Evolutionary conservation across 1,139 yeast genomes (phyloP).

Genomic region (Pichia sp.): DNA sequence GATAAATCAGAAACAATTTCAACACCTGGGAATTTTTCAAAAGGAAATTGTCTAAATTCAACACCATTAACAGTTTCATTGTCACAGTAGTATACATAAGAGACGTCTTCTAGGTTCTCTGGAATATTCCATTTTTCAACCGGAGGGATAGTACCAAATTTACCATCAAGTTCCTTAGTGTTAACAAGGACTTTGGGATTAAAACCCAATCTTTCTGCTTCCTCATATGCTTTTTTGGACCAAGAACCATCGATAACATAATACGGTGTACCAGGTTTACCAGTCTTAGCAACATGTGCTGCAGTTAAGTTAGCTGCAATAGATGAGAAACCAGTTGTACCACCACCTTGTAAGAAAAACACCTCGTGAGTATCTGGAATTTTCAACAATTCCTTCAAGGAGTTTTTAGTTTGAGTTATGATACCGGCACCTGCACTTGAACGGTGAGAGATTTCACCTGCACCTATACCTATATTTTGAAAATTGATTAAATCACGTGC

Average conservation of each 20-base stretch:
- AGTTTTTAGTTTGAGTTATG: slow-evolving; percentile 67
- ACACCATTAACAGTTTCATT: slow-evolving; percentile 95
- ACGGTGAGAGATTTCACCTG: slow-evolving; percentile 95
- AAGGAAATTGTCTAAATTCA: slow-evolving; percentile 58
- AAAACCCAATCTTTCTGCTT: slow-evolving; percentile 76
- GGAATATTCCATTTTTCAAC: slow-evolving; percentile 54
- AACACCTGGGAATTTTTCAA: slow-evolving; percentile 55
- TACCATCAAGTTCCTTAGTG: slow-evolving; percentile 48
- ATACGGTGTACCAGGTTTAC: slow-evolving; percentile 72
- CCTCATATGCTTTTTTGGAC: slow-evolving; percentile 84
- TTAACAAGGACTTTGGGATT: slow-evolving; percentile 66
- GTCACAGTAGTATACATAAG: slow-evolving; percentile 86
- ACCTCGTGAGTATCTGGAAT: slow-evolving; percentile 93
- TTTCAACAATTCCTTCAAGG: slow-evolving; percentile 52
- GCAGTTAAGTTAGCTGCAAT: slow-evolving; percentile 80
- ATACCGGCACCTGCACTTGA: slow-evolving; percentile 74
- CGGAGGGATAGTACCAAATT: slow-evolving; percentile 64
- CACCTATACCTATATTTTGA: slow-evolving; percentile 65
- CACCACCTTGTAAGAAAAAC: slow-evolving; percentile 95
- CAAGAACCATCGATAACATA: slow-evolving; percentile 89
- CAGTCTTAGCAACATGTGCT: slow-evolving; percentile 58
- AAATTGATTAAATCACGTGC: slow-evolving; percentile 73
- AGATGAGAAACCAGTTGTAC: slow-evolving; percentile 90
- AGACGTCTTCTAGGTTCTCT: slow-evolving; percentile 41
- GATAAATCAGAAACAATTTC: slow-evolving; percentile 93